Conservation (phyloP, 2,329 filamentous ascomycete genomes). For the Colletotrichum sansevieriae region DNA sequence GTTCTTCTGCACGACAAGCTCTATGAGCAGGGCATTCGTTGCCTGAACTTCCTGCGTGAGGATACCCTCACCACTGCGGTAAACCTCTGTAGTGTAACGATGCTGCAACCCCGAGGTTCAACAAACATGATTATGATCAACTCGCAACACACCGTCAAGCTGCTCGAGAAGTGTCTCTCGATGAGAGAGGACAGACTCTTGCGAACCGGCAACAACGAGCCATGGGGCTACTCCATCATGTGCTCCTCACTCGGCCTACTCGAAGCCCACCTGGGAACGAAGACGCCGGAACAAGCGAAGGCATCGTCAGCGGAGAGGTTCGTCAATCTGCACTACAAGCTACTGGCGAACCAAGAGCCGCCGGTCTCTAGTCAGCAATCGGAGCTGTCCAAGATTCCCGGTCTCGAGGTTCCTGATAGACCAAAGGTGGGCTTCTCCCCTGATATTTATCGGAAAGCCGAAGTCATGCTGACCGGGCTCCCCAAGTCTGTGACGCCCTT, state of each 20-base stretch:
- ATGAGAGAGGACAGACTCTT: conserved; percentile 73
- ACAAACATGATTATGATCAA: conserved; percentile 74
- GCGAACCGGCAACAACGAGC: conserved; percentile 73
- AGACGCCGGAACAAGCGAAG: conserved; percentile 69
- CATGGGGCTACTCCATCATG: conserved; percentile 75
- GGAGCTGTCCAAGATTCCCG: conserved; percentile 46
- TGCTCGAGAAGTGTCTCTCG: conserved; percentile 71
- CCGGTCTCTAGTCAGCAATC: conserved; percentile 51
- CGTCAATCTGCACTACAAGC: conserved; percentile 69
- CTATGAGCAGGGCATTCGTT: conserved; percentile 69
- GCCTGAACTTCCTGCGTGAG: conserved; percentile 71
- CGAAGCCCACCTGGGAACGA: conserved; percentile 70
- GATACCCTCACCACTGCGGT: conserved; percentile 71
- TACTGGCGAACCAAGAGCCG: conserved; percentile 67
- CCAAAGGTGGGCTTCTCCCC: conserved; percentile 52
- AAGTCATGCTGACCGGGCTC: conserved; percentile 22
- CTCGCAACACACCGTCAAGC: conserved; percentile 69
- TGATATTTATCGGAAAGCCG: not conserved
- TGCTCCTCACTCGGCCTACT: conserved; percentile 70
- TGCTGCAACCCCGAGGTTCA: conserved; percentile 70
- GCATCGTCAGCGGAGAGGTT: conserved; percentile 71
- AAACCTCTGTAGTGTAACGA: conserved; percentile 71
- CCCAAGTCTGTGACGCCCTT: conserved; percentile 58
- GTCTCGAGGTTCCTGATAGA: conserved; percentile 53
- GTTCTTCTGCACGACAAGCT: conserved; percentile 73